Evolutionary conservation across 169 alveolate species (phyloP), one percentile per base, ranked within the genome.

Genomic region (Theileria luwenshuni): DNA sequence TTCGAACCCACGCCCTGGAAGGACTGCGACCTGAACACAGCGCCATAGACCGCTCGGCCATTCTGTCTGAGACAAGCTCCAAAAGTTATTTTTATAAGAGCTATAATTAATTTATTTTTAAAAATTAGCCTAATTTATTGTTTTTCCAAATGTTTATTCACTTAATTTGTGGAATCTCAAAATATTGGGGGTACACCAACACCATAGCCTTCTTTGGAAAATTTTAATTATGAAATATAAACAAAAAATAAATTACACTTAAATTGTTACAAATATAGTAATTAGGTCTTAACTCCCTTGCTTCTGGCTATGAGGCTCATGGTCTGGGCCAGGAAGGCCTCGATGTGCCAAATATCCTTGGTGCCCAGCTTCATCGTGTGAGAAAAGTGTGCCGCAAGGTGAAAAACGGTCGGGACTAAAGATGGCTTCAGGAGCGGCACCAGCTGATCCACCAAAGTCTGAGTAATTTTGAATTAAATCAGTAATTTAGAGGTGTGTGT

Each of bases 1-100:
- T 96, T 96, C 97, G 98, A 96, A 96, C 98, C 99, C 99, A 93
- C 99, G 99, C 99, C 98, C 98, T 94, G 73, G 35, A 68, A 74
- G 84, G 89, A 81, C 89, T 74, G 89, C 89, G 89, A 81, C 89
- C 89, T 81, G 89, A 81, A 81, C 89, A 69, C 89, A 74, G 89
- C 89, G 89, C 89, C 89, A 52, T 81, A 65, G 89, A 81, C 89
- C 89, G 75, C 89, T 81, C 89, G 89, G 89, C 89, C 89, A 81
- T 81, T 67, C 89, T 81, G 89, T 60, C 89, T 61, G 48, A 25
- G 74, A n/a, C 21, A 27, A 25, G 15, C 47, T 27, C 30, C 12
- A 0, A 5, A 25, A 28, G 17, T 15, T 56, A 17, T 32, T n/a
- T 56, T 56, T 56, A 56, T 56, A 56, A n/a, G 15, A n/a, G 3